Evolutionary conservation across 1,284 basidiomycete species (phyloP), one percentile per base, ranked within the genome.

Genomic region (Boletus semigastroideus): DNA sequence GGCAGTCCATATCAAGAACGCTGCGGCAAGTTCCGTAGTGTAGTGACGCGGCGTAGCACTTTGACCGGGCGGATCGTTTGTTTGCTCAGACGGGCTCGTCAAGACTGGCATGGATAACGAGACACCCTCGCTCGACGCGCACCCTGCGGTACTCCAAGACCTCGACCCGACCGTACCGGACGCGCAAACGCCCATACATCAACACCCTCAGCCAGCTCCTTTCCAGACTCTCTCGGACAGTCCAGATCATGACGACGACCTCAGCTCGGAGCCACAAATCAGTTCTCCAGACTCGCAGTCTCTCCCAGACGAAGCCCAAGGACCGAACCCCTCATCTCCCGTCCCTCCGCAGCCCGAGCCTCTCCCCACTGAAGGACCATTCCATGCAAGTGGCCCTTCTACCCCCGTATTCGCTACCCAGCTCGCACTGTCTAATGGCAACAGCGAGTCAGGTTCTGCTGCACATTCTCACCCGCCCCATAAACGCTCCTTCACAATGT

Each of bases 401-500:
- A 19, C 44, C 7, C 42, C 57, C 14, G 37, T 36, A 36, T 19
- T 40, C 25, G 50, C 53, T 41, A 14, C 49, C 20, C 56, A 44
- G 33, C 48, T 45, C 11, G 25, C 14, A 20, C 49, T 46, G 37
- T 52, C 55, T 28, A 56, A 60, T 49, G 57, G 46, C 9, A 48
- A 52, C 43, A 42, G 34, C 40, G 56, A 58, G 30, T 30, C 53
- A 27, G 49, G 36, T 27, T 44, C 64, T 31, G 36, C 47, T 22
- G 33, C 31, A 30, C 50, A 54, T 45, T 38, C 65, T 28, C 51
- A 52, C 27, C 49, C 60, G 5, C 55, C 59, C 5, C 80, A 82
- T 51, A 71, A 72, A 56, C 82, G 86, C 36, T 88, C 87, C 12
- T 69, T 90, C 59, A 90, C 89, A 19, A 79, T 89, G 47, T 83